Conservation (phyloP, 352 stramenopile genomes). For the Plasmopara muralis region DNA sequence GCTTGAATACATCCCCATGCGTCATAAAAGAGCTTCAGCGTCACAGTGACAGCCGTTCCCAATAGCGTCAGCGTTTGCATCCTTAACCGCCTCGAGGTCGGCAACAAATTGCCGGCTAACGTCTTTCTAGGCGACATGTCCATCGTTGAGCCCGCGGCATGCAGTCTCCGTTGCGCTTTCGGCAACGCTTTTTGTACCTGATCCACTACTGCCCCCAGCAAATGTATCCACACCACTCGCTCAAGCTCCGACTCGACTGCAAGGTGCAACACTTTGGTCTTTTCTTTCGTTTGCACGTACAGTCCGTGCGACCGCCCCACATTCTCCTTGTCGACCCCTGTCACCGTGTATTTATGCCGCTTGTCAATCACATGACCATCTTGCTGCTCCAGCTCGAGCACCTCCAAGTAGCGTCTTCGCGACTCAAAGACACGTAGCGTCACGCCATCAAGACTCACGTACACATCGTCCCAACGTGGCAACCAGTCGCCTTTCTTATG, state of each 20-base stretch:
- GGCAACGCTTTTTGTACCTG: conserved; percentile 39
- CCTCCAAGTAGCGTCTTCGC: conserved; percentile 44
- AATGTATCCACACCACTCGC: conserved; percentile 65
- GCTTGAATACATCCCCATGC: conserved; percentile 65
- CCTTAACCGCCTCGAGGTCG: conserved; percentile 14
- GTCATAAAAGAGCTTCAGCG: conserved; percentile 67
- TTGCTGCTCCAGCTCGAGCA: conserved; percentile 33
- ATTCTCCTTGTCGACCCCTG: conserved; percentile 49
- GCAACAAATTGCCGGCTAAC: conserved; percentile 14
- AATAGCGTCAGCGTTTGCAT: conserved; percentile 44
- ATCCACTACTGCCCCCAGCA: conserved; percentile 55
- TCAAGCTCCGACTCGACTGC: conserved; percentile 64
- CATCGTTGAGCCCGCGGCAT: conserved; percentile 16
- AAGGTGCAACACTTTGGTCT: conserved; percentile 51
- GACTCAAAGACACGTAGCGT: conserved; percentile 66
- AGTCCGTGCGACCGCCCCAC: conserved; percentile 55
- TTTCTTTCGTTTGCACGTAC: conserved; percentile 42
- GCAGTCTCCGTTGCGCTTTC: conserved; percentile 27
- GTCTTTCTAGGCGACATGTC: conserved; percentile 17
- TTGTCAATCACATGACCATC: conserved; percentile 18
- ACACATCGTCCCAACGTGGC: conserved; percentile 69
- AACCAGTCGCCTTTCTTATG: conserved; percentile 75
- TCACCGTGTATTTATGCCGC: conserved; percentile 51
- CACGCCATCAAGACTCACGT: conserved; percentile 53
- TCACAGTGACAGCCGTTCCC: conserved; percentile 45